Conservation (phyloP, 1,284 basidiomycete genomes). For the Malassezia dermatis region DNA sequence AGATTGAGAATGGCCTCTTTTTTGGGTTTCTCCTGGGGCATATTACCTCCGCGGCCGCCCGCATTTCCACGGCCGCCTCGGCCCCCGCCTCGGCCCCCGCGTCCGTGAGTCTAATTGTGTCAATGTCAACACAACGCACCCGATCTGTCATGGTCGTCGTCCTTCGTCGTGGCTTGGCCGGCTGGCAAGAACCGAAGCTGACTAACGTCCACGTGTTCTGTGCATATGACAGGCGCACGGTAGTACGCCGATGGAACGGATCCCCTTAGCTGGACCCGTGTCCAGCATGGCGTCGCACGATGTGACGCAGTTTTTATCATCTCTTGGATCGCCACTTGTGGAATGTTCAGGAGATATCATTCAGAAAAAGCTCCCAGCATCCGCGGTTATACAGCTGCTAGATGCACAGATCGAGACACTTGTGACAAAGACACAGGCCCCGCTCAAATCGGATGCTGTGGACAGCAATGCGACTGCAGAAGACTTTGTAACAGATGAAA, state of each 20-base stretch:
- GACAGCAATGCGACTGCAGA: not conserved
- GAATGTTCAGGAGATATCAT: not conserved
- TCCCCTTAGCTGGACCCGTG: not conserved
- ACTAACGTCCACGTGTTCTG: conserved; percentile 5
- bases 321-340: conserved; percentile 13
- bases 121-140: conserved; percentile 4
- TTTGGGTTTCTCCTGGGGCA: conserved; percentile 63
- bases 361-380: conserved; percentile 1
- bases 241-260: not conserved
- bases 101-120: not conserved
- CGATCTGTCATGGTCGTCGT: conserved; percentile 15
- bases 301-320: conserved; percentile 11
- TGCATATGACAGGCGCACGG: not conserved
- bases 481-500: conserved; percentile 1
- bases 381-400: conserved; percentile 9
- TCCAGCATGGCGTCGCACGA: conserved; percentile 9
- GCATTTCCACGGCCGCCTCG: conserved; percentile 3
- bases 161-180: not conserved
- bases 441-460: not conserved
- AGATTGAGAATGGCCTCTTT: conserved; percentile 92
- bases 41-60: not conserved
- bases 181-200: not conserved
- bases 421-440: not conserved
- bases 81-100: conserved; percentile 16
- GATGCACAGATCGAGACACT: conserved; percentile 8